Evolutionary conservation across 192 early-diverging fungal species (phyloP).

Genomic region (Backusella psychrophila): DNA sequence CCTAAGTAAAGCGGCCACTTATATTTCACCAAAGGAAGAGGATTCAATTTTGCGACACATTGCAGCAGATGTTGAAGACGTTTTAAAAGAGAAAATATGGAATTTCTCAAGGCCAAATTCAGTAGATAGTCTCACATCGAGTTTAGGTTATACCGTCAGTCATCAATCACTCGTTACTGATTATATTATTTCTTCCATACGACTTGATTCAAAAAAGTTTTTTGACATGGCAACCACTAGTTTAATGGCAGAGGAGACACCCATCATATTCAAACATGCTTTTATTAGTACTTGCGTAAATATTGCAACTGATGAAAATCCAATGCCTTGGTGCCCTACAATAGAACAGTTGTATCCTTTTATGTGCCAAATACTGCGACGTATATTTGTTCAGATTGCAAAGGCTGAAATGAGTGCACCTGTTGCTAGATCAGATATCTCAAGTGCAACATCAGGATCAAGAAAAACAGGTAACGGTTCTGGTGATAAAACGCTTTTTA

Average conservation of each 20-base stretch:
- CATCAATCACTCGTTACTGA: slow-evolving; percentile 65
- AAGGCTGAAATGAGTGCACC: slow-evolving; percentile 38
- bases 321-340: slow-evolving; percentile 65
- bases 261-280: slow-evolving; percentile 71
- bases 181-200: slow-evolving; percentile 66
- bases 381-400: slow-evolving; percentile 56
- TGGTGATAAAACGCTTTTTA: background rate
- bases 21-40: slow-evolving; percentile 54
- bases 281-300: slow-evolving; percentile 69
- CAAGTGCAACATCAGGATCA: slow-evolving; percentile 22
- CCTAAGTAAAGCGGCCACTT: slow-evolving; percentile 65
- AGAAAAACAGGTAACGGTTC: background rate
- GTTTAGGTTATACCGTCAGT: slow-evolving; percentile 60
- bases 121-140: background rate
- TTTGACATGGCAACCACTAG: slow-evolving; percentile 64
- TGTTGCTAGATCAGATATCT: slow-evolving; percentile 42
- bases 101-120: slow-evolving; percentile 5
- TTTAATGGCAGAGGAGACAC: slow-evolving; percentile 64
- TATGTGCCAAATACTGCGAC: slow-evolving; percentile 55
- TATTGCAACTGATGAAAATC: slow-evolving; percentile 56
- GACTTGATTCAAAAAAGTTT: slow-evolving; percentile 65
- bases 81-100: slow-evolving; percentile 53
- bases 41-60: slow-evolving; percentile 58
- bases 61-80: slow-evolving; percentile 66
- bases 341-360: slow-evolving; percentile 50